A percentile compares a stretch with the other conserved stretches of the same genome.
Conservation (phyloP, 2,329 filamentous ascomycete species). For the Aphanocladium album region DNA sequence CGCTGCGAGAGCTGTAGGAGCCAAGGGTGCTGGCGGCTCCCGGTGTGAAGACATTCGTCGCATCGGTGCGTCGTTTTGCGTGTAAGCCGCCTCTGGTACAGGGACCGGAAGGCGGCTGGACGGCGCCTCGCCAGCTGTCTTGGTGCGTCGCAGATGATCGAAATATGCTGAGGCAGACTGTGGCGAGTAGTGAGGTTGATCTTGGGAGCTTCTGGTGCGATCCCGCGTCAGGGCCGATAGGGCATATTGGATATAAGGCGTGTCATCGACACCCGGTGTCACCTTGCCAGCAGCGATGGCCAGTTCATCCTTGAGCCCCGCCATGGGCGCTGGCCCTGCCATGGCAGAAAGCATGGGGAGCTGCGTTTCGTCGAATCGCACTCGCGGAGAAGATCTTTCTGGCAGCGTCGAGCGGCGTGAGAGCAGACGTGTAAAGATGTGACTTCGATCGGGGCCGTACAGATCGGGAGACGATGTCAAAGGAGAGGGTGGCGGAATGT, state of each 20-base stretch:
- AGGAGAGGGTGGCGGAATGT: constrained; percentile 18
- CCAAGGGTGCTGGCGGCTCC: background rate
- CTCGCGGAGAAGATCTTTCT: constrained; percentile 16
- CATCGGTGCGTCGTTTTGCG: constrained; percentile 16
- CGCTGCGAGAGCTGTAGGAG: background rate
- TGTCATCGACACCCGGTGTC: constrained; percentile 78
- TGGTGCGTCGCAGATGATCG: background rate
- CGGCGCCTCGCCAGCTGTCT: background rate
- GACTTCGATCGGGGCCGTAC: constrained; percentile 10
- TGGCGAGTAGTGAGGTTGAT: constrained; percentile 46
- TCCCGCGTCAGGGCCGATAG: constrained; percentile 79
- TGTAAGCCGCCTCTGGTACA: constrained; percentile 23
- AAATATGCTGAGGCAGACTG: constrained; percentile 28
- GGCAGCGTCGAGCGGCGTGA: background rate
- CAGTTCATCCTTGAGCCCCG: constrained; percentile 47
- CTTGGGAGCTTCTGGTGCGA: constrained; percentile 54
- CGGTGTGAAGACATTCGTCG: background rate
- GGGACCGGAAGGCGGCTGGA: constrained; percentile 18
- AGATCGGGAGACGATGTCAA: constrained; percentile 3
- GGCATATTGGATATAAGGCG: constrained; percentile 83
- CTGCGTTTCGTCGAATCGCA: constrained; percentile 36
- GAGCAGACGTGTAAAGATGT: constrained; percentile 12
- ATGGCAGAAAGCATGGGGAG: constrained; percentile 35
- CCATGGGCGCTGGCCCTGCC: constrained; percentile 16
- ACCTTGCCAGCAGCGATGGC: constrained; percentile 46